Conservation (phyloP, 2,329 filamentous ascomycete genomes). For the Fusarium citri region DNA sequence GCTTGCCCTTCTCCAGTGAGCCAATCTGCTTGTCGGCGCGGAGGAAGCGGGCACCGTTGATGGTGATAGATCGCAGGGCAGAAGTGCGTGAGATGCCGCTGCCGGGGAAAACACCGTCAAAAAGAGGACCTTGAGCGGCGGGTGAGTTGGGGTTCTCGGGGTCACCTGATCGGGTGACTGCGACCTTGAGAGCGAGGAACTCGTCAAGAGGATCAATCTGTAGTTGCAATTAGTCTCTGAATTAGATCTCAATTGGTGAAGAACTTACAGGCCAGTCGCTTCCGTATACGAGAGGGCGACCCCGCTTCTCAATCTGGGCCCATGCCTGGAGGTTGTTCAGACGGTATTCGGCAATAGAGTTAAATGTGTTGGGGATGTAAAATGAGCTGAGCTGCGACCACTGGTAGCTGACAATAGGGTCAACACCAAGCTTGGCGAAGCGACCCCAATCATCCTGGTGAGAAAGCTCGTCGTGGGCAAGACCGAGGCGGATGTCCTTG, state of each 20-base stretch:
- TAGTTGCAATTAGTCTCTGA: neutral
- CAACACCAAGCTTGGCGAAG: conserved; percentile 42
- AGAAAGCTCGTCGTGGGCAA: conserved; percentile 45
- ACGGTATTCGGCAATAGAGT: conserved; percentile 38
- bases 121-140: conserved; percentile 37
- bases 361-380: conserved; percentile 42
- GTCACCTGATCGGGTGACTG: conserved; percentile 44
- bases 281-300: conserved; percentile 40
- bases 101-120: conserved; percentile 38
- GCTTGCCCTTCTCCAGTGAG: conserved; percentile 44
- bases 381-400: conserved; percentile 46
- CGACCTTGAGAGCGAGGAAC: conserved; percentile 46
- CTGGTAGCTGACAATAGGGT: conserved; percentile 44
- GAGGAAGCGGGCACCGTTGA: conserved; percentile 42
- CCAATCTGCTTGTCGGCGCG: conserved; percentile 43
- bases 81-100: conserved; percentile 38
- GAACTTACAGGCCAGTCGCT: conserved; percentile 46
- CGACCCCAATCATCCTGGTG: conserved; percentile 42
- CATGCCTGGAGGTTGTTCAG: conserved; percentile 47
- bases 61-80: conserved; percentile 40
- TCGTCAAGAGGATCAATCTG: conserved; percentile 47
- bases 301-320: conserved; percentile 31
- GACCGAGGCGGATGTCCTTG: conserved; percentile 39
- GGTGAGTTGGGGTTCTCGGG: conserved; percentile 44
- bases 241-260: neutral